Evolutionary conservation across 2,329 filamentous ascomycete species (phyloP).

Genomic region (Westerdykella aurantiaca): DNA sequence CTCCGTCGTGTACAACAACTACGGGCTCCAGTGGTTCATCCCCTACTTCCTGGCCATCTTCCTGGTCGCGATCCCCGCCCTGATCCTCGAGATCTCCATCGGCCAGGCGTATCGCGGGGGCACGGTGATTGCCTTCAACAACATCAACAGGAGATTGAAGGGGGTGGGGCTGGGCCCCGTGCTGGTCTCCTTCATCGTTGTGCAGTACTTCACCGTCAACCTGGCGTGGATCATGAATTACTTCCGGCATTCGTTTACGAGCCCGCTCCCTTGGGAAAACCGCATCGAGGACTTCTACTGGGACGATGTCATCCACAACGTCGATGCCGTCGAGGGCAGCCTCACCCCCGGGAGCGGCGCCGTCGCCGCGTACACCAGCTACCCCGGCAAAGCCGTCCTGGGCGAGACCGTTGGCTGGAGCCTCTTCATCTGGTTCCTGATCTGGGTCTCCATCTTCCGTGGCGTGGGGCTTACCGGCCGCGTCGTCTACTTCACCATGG

Average conservation of each 20-base stretch:
- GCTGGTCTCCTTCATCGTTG: conserved; percentile 51
- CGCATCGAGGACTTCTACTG: conserved; percentile 50
- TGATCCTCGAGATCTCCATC: conserved; percentile 51
- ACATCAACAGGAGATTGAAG: conserved; percentile 49
- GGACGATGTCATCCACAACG: conserved; percentile 46
- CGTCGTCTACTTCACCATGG: conserved; percentile 59
- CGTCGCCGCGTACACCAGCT: conserved; percentile 44
- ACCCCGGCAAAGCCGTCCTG: conserved; percentile 44
- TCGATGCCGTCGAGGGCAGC: conserved; percentile 37
- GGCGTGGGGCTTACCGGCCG: conserved; percentile 54
- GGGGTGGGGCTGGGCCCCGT: conserved; percentile 50
- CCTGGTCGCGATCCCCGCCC: conserved; percentile 51
- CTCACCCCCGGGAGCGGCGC: conserved; percentile 32
- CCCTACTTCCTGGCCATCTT: conserved; percentile 53
- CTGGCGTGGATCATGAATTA: conserved; percentile 56
- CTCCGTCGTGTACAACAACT: conserved; percentile 55
- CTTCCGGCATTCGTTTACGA: conserved; percentile 52
- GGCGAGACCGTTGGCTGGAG: conserved; percentile 56
- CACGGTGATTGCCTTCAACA: conserved; percentile 50
- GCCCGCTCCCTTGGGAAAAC: conserved; percentile 51
- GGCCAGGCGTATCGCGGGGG: conserved; percentile 53
- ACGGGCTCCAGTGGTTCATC: conserved; percentile 56
- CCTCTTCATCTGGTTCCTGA: conserved; percentile 54
- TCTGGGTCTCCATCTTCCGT: conserved; percentile 56
- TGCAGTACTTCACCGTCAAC: conserved; percentile 53